Percentiles rank a stretch among this genome's conserved stretches.
Conservation (phyloP, 208 protist genomes). For the Leishmania aethiopica region DNA sequence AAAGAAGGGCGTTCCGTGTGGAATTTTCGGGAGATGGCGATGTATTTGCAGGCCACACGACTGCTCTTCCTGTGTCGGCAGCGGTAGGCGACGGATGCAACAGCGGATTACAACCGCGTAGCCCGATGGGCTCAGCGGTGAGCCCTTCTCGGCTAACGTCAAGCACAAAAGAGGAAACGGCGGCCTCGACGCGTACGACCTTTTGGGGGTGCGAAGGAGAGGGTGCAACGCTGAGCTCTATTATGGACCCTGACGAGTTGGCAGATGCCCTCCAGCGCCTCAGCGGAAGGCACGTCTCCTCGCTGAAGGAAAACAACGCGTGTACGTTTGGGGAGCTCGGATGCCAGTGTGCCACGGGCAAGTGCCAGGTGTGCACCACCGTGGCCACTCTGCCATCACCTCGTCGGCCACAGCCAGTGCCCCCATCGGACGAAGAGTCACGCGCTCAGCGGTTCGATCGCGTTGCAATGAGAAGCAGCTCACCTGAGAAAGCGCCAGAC, state of each 20-base stretch:
- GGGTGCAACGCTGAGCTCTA: neutral
- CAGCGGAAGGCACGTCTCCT: neutral
- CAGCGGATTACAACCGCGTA: neutral
- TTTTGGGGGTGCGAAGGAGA: neutral
- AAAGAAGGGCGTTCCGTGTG: no score
- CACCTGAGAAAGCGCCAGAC: neutral
- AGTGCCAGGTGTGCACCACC: neutral
- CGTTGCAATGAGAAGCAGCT: neutral
- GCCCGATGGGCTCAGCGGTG: neutral
- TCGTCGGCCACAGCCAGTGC: neutral
- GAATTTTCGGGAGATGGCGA: neutral
- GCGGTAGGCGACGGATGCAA: no score
- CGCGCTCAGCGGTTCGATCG: neutral
- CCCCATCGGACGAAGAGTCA: neutral
- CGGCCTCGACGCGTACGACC: neutral
- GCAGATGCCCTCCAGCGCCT: conserved; percentile 11
- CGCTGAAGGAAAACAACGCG: conserved; percentile 10
- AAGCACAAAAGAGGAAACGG: neutral
- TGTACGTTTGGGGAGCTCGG: conserved; percentile 29
- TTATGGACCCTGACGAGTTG: conserved; percentile 7
- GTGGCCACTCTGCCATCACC: neutral
- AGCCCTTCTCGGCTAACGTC: neutral
- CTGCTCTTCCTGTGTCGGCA: no score
- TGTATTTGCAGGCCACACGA: neutral
- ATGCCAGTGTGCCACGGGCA: conserved; percentile 10